Base-by-base conservation (phyloP, 2,329 filamentous ascomycete genomes). In the Alternaria atra region DNA sequence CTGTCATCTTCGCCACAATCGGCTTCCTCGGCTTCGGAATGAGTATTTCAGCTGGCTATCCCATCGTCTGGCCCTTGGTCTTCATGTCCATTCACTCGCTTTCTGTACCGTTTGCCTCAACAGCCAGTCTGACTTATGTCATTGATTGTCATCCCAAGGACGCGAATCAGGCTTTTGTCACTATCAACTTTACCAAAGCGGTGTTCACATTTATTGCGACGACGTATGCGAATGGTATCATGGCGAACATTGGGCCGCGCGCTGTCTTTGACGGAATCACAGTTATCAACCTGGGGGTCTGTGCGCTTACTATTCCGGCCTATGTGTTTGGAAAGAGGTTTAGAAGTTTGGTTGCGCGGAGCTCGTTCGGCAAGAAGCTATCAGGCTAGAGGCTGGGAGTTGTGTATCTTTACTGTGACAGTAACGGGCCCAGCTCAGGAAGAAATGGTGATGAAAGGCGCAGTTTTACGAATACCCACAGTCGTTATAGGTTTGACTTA, bases 151-250 rank as follows among this genome's bases (percentile, higher is more conserved):
- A 81, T 57, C 74, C 73, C 3, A 67, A 62, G 9, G 78, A 80
- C 60, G 78, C 78, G 1, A 79, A 79, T 37, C 78, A 80, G 53
- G 79, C 79, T 3, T 80, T 80, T 40, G 79, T 80, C 6, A 80
- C 77, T 0, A 80, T 81, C 69, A 80, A 80, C 50, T 81, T 80
- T 57, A 71, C 76, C 1, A 81, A 81, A 56, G 77, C 77, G 0
- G 70, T 80, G 1, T 71, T 80, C 29, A 78, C 75, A 1, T 77
- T 81, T 27, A 95, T 65, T 94, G 93, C 0, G 92, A 90, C 78
- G 88, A 87, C 73, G 90, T 93, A 7, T 94, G 92, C 74, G 82
- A 93, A 66, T 96, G 94, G 94, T 81, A 97, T 47, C 84, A 90
- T 37, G 65, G 64, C 67, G n/a, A 59, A 57, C 2, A 68, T 76